Base-by-base conservation (phyloP, 805 yeast genomes). In the Nakazawaea wyomingensis region DNA sequence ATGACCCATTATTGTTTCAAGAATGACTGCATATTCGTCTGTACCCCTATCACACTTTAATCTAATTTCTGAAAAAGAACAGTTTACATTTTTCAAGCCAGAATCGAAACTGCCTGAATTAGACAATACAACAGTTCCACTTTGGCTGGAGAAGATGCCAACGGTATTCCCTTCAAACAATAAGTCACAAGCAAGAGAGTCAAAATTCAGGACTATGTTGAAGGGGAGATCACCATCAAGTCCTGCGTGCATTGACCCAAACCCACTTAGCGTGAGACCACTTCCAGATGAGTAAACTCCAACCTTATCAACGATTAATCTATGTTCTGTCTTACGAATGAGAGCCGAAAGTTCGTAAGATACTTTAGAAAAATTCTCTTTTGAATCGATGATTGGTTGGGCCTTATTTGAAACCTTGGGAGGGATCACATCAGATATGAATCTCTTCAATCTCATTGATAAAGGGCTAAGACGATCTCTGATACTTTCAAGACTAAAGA, bases 11-110 rank as follows among this genome's bases (percentile, higher is more conserved):
- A 62, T 30, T 2, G 49, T 29, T 14, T 55, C 54, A 10, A 62
- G 26, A 1, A 55, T 51, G 10, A 36, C 19, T 3, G 49, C 30
- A 11, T 59, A 49, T n/a, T 46, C 37, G 0, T 52, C 49, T 0
- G 61, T 47, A 3, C 59, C 62, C 4, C 49, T 47, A 4, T 47
- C 50, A 7, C 54, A 46, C 5, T 44, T 38, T 1, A 63, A 27
- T 4, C 20, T 37, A 5, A 52, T 30, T 14, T 32, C 26, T 2
- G 51, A 48, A 9, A 52, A 49, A 1, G 52, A 40, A 4, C 51
- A 32, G 18, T 49, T 45, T 5, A 56, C 19, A n/a, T 44, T 31
- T 17, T 57, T 55, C 28, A 51, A 53, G 1, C 62, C 62, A 1
- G 42, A n/a, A 1, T 41, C 36, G 11, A 54, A 35, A 1, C 53